These are phyloP conservation scores for Cryomyces minteri DNA, from an alignment of 495 filamentous ascomycete genomes.

Conservation along the genomic window DNA sequence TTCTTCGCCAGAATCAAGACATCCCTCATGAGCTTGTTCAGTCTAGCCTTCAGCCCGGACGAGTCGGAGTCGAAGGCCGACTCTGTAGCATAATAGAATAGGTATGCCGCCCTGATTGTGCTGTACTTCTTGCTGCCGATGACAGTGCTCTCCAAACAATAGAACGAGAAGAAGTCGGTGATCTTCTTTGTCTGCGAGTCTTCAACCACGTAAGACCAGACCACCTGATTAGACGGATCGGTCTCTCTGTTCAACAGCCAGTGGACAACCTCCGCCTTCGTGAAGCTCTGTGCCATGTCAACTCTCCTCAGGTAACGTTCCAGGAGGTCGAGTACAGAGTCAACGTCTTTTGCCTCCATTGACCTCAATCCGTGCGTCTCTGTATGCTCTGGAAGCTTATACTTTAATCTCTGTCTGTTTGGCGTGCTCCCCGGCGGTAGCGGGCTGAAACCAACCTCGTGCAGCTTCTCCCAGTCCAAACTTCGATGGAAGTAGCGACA, in stretches of 20 bases:
- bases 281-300: slow-evolving; percentile 68
- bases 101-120: slow-evolving; percentile 67
- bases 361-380: slow-evolving; percentile 52
- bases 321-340: slow-evolving; percentile 54
- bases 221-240: slow-evolving; percentile 48
- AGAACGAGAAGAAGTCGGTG: slow-evolving; percentile 94
- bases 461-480: slow-evolving; percentile 86
- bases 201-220: slow-evolving; percentile 88
- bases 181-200: slow-evolving; percentile 55
- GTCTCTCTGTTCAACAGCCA: slow-evolving; percentile 61
- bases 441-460: slow-evolving; percentile 80
- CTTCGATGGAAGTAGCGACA: slow-evolving; percentile 89
- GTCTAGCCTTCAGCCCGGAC: slow-evolving; percentile 40
- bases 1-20: slow-evolving; percentile 75
- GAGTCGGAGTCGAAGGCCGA: slow-evolving; percentile 41
- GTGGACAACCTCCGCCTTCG: slow-evolving; percentile 61
- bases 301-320: slow-evolving; percentile 62
- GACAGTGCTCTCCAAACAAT: slow-evolving; percentile 80
- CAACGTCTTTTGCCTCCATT: slow-evolving; percentile 71
- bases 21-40: slow-evolving; percentile 66
- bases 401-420: slow-evolving; percentile 59
- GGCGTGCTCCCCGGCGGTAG: slow-evolving; percentile 67
- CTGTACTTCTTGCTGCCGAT: slow-evolving; percentile 62
- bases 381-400: slow-evolving; percentile 53
- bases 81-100: slow-evolving; percentile 92